Conservation (phyloP, 2,329 filamentous ascomycete genomes). For the Penicillium sp. region DNA sequence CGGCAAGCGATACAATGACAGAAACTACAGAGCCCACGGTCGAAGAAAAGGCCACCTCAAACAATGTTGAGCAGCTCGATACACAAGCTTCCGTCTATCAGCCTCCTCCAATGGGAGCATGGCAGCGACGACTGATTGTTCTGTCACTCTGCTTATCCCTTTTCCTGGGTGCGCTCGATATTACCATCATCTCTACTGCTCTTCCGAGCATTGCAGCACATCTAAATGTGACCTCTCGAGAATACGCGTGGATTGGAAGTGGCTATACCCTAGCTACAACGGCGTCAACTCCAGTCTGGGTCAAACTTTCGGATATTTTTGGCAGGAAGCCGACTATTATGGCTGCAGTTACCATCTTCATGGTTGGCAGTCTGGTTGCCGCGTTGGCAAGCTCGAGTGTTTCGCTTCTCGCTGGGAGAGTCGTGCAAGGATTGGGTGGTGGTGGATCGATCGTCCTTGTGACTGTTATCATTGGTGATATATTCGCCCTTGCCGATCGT, state of each 20-base stretch:
- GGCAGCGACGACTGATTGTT: constrained; percentile 6
- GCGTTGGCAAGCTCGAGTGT: constrained; percentile 15
- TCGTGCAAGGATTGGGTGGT: constrained; percentile 19
- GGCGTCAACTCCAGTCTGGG: constrained; percentile 50
- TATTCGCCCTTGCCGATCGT: constrained; percentile 18
- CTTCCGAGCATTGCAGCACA: constrained; percentile 44
- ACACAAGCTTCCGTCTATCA: not conserved
- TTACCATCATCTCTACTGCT: constrained; percentile 4
- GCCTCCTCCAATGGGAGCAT: not conserved
- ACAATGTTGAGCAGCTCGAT: constrained; percentile 2
- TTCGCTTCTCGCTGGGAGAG: constrained; percentile 17
- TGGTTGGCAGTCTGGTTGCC: constrained; percentile 17
- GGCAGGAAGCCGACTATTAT: constrained; percentile 14
- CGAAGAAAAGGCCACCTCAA: not conserved
- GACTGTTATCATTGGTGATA: constrained; percentile 21
- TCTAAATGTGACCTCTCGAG: constrained; percentile 40
- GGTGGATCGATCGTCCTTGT: constrained; percentile 18
- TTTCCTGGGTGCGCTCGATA: constrained; percentile 1
- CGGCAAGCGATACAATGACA: not conserved
- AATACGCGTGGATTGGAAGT: constrained; percentile 49
- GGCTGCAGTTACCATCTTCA: constrained; percentile 14
- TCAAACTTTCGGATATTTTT: constrained; percentile 33
- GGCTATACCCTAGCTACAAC: constrained; percentile 46
- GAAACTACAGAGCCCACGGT: not conserved
- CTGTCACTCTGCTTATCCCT: constrained; percentile 1